Evolutionary conservation across 1,284 basidiomycete species (phyloP).

Genomic region (Anthracocystis panici-leucophaei): DNA sequence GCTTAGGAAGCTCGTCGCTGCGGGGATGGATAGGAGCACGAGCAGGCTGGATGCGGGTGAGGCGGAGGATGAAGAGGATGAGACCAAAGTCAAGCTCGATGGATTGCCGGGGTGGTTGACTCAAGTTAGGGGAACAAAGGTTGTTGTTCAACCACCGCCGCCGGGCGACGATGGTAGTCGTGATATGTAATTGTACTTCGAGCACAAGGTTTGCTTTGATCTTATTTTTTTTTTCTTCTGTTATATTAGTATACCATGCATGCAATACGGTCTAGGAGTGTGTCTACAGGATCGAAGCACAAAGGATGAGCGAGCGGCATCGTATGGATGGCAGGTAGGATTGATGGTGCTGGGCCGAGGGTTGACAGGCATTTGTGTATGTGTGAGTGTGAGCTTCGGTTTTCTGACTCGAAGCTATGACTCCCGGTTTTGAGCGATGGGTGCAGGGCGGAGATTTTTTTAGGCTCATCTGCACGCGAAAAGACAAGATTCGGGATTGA

Average conservation of each 20-base stretch:
- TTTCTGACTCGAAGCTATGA: slow-evolving; percentile 7
- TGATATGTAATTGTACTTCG: slow-evolving; percentile 26
- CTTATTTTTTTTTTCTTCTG: background rate
- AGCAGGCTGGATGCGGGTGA: slow-evolving; percentile 29
- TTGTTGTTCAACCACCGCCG: slow-evolving; percentile 36
- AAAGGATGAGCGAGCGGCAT: background rate
- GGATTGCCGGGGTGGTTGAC: slow-evolving; percentile 57
- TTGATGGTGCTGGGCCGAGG: background rate
- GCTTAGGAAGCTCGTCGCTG: slow-evolving; percentile 48
- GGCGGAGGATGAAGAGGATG: slow-evolving; percentile 19
- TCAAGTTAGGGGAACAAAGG: slow-evolving; percentile 53
- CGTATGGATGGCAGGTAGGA: background rate
- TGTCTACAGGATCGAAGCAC: background rate
- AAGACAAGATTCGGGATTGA: background rate
- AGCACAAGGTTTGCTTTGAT: slow-evolving; percentile 1
- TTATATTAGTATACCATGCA: slow-evolving; percentile 7
- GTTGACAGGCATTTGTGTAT: no score
- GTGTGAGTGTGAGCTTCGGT: background rate
- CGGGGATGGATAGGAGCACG: slow-evolving; percentile 49
- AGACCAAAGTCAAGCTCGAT: slow-evolving; percentile 15
- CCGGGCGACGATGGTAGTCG: slow-evolving; percentile 40
- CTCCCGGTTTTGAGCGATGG: slow-evolving; percentile 8
- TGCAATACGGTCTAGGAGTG: background rate
- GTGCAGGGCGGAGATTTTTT: background rate
- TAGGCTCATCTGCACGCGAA: background rate